These are phyloP conservation scores for Talaromyces borbonicus DNA, from an alignment of 495 filamentous ascomycete genomes.

Conservation along the genomic window DNA sequence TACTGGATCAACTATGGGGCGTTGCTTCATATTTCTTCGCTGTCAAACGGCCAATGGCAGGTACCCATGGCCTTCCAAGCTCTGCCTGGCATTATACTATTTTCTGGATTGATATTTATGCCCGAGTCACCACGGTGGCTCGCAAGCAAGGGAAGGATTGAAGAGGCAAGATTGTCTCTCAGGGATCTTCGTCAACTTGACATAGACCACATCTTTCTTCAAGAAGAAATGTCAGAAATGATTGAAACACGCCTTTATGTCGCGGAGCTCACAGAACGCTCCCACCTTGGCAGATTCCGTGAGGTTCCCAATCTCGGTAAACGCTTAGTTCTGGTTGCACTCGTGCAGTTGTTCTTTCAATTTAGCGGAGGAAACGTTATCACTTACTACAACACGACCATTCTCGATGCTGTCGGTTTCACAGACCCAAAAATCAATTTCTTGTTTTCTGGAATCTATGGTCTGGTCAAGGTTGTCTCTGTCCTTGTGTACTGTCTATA, in stretches of 20 bases:
- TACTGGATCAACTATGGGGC: conserved; percentile 67
- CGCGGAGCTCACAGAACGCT: conserved; percentile 48
- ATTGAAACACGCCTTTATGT: conserved; percentile 60
- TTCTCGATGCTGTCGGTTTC: conserved; percentile 57
- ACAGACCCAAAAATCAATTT: conserved; percentile 22
- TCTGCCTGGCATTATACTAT: conserved; percentile 46
- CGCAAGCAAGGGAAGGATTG: conserved; percentile 50
- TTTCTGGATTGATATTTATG: conserved; percentile 57
- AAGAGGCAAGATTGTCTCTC: conserved; percentile 52
- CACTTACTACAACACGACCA: conserved; percentile 58
- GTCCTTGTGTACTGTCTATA: conserved; percentile 17
- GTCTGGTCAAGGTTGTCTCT: conserved; percentile 14
- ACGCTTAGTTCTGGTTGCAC: conserved; percentile 46
- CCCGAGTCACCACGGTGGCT: conserved; percentile 71
- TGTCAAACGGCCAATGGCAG: conserved; percentile 57
- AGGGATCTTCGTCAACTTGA: conserved; percentile 47
- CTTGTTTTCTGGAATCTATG: conserved; percentile 19
- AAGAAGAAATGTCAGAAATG: conserved; percentile 69
- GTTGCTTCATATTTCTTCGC: conserved; percentile 22
- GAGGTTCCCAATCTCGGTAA: conserved; percentile 31
- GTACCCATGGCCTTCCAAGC: conserved; percentile 50
- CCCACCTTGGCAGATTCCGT: conserved; percentile 53
- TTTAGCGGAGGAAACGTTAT: conserved; percentile 62
- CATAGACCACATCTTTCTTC: conserved; percentile 50
- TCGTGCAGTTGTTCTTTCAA: conserved; percentile 58